phyloP scores from a whole-genome alignment of 1,139 yeast species.

The Magnusiomyces paraingens region DNA sequence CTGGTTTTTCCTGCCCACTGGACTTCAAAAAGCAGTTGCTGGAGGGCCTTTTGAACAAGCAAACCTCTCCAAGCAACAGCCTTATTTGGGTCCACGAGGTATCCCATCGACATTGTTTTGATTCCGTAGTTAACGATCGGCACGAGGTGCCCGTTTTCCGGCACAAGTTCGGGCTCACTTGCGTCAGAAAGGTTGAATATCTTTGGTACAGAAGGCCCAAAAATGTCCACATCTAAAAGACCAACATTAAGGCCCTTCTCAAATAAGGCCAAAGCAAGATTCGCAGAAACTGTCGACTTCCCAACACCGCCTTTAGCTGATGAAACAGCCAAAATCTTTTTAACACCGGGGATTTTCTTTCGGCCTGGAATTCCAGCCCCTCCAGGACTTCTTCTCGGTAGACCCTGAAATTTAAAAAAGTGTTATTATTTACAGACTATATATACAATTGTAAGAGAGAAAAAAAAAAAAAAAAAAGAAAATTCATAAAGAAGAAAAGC shows the following conservation, averaged over 20 bases:
- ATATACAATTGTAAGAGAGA: conserved; percentile 6
- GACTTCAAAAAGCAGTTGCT: conserved; percentile 75
- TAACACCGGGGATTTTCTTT: conserved; percentile 52
- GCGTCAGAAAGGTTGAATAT: conserved; percentile 44
- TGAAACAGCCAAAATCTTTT: conserved; percentile 58
- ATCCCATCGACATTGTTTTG: conserved; percentile 89
- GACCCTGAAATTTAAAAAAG: conserved; percentile 36
- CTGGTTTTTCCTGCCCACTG: conserved; percentile 43
- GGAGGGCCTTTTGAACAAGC: conserved; percentile 81
- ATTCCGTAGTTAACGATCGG: conserved; percentile 76
- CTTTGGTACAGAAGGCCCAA: conserved; percentile 79
- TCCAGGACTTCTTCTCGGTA: conserved; percentile 40
- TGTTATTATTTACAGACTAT: neutral
- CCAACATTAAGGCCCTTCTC: conserved; percentile 56
- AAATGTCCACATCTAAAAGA: conserved; percentile 70
- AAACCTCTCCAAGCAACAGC: conserved; percentile 86
- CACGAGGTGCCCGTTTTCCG: conserved; percentile 45
- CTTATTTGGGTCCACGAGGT: conserved; percentile 54
- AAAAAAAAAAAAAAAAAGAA: neutral
- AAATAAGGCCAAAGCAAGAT: conserved; percentile 58
- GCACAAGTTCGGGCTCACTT: conserved; percentile 41
- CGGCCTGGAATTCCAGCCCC: conserved; percentile 39
- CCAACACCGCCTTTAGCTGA: conserved; percentile 82
- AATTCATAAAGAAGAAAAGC: conserved; percentile 2
- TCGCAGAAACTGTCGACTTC: conserved; percentile 50